Base-by-base conservation (phyloP, 768 basidiomycete genomes). In the Trametes meyenii region DNA sequence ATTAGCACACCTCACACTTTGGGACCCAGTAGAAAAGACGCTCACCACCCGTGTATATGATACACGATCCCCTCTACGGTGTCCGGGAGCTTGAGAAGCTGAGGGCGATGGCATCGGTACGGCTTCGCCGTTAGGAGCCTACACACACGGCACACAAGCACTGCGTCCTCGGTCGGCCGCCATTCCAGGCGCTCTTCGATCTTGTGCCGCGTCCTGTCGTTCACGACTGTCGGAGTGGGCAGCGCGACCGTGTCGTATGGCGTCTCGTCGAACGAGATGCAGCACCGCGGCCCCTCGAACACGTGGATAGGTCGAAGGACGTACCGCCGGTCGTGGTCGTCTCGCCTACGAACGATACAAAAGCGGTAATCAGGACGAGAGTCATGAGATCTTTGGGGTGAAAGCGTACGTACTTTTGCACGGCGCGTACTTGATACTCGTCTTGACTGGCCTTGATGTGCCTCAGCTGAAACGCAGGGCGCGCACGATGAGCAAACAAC, bases 31-130 rank as follows among this genome's bases (percentile, higher is more conserved):
- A 29, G 1, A 19, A 3, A 16, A 26, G 17, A 13, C 16, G 11
- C 54, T 13, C 43, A 55, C 54, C 54, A 55, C 35, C n/a, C 44
- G 6, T 33, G 54, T 10, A 55, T 26, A 23, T 55, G 54, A 21
- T 46, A 33, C 42, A 55, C 54, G 8, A 55, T 55, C 26, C 43
- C 43, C 36, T 44, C 54, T 0, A 17, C 43, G 7, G 43, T 45
- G 2, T 55, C 43, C 24, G 54, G 43, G 38, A 55, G 44, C 26
- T 1, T 29, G 6, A 43, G 16, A 19, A 17, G 19, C 17, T 29
- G 26, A 16, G 12, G 12, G 42, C 54, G 33, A 19, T 44, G 21
- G 13, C 44, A 26, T n/a, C n/a, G 24, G 29, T 44, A 44, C 19
- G 40, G 14, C 24, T n/a, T 29, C 38, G 13, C 33, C 23, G 53